phyloP scores from a whole-genome alignment of 495 filamentous ascomycete species.

The Chaetomidium leptoderma region DNA sequence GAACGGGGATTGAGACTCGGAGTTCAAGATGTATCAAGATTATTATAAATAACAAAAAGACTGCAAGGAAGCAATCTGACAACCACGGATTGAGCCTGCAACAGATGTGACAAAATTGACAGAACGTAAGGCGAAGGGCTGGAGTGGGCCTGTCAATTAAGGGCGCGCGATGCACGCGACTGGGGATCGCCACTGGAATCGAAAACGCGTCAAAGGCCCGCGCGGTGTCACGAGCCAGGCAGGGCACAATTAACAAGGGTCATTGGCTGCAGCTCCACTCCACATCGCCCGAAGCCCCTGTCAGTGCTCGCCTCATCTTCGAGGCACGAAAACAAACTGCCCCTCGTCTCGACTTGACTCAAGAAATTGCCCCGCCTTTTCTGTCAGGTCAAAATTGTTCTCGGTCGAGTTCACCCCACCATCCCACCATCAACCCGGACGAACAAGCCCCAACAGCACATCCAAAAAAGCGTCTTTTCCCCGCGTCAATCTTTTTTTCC shows the following conservation, averaged over 20 bases:
- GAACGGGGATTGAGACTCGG: no score
- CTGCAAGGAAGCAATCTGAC: neutral
- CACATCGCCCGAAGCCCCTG: neutral
- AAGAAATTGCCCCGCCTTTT: slow-evolving; percentile 18
- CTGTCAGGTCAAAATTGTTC: slow-evolving; percentile 8
- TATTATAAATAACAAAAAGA: neutral
- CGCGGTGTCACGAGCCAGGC: slow-evolving; percentile 31
- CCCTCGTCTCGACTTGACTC: slow-evolving; percentile 19
- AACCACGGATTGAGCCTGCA: neutral
- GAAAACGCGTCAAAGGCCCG: slow-evolving; percentile 15
- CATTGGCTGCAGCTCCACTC: neutral
- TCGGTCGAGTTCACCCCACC: slow-evolving; percentile 4
- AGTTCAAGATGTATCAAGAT: neutral
- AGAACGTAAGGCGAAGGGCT: neutral
- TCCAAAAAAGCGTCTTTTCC: neutral
- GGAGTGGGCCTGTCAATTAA: slow-evolving; percentile 19
- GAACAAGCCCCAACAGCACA: neutral
- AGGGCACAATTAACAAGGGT: neutral
- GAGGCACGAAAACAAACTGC: neutral
- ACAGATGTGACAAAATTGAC: neutral
- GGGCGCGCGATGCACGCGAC: slow-evolving; percentile 25
- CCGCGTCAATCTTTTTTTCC: neutral
- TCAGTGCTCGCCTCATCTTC: neutral
- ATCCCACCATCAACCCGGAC: neutral
- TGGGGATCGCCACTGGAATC: slow-evolving; percentile 14